phyloP scores from a whole-genome alignment of 139 green algal genomes.

The Chlamydomonas incerta region DNA sequence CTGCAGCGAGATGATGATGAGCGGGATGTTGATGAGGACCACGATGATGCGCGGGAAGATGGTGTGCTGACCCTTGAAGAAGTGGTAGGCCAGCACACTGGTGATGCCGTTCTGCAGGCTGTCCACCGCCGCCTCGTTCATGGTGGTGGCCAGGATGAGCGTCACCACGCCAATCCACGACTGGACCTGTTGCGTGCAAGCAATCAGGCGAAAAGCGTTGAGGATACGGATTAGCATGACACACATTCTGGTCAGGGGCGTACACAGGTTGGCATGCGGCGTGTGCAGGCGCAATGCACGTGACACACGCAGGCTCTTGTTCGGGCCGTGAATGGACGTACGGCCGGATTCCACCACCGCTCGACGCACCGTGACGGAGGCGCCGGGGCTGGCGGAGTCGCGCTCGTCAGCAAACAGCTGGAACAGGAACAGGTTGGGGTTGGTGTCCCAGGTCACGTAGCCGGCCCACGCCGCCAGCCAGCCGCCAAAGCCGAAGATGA shows the following conservation, averaged over 20 bases:
- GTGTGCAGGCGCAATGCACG: no score
- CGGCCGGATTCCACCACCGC: no score
- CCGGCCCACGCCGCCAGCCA: slow-evolving; percentile 79
- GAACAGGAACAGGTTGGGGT: slow-evolving; percentile 75
- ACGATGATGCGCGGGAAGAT: slow-evolving; percentile 69
- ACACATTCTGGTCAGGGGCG: no score
- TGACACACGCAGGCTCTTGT: no score
- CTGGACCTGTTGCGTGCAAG: no score
- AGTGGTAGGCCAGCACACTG: slow-evolving; percentile 49
- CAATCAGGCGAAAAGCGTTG: no score
- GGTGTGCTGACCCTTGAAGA: slow-evolving; percentile 57
- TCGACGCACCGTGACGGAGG: not conserved
- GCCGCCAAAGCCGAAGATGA: slow-evolving; percentile 78
- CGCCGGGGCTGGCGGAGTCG: not conserved
- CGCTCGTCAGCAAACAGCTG: slow-evolving; percentile 25
- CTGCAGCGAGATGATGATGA: slow-evolving; percentile 69
- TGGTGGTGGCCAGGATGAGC: slow-evolving; percentile 74
- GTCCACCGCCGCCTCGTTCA: slow-evolving; percentile 83
- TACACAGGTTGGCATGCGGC: no score
- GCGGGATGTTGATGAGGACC: slow-evolving; percentile 80
- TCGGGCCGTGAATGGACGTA: no score
- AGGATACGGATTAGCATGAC: no score
- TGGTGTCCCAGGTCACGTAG: slow-evolving; percentile 56
- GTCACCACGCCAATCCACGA: slow-evolving; percentile 69
- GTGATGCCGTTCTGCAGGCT: slow-evolving; percentile 69